Evolutionary conservation across 768 basidiomycete species (phyloP).

Genomic region (Arthromyces matolae): DNA sequence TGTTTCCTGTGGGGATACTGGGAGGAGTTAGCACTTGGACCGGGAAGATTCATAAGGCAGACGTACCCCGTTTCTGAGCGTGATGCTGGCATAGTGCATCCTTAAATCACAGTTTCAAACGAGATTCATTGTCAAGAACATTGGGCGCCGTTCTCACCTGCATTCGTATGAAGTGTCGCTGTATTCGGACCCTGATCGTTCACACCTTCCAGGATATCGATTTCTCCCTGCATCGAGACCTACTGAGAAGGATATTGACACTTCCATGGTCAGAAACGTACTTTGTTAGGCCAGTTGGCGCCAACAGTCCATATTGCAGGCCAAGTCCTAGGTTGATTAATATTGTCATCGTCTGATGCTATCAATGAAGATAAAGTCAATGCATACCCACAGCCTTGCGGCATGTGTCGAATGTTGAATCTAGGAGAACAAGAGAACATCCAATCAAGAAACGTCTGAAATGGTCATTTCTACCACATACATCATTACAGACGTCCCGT

Average conservation of each 20-base stretch:
- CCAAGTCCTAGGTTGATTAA: slow-evolving; percentile 32
- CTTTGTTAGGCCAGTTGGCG: slow-evolving; percentile 43
- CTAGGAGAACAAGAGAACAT: slow-evolving; percentile 14
- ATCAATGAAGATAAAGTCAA: slow-evolving; percentile 4
- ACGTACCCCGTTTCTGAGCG: slow-evolving; percentile 45
- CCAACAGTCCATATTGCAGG: slow-evolving; percentile 56
- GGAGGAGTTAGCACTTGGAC: background rate
- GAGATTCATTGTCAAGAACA: slow-evolving; percentile 1
- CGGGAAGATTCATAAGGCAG: background rate
- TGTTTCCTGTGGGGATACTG: slow-evolving; percentile 35
- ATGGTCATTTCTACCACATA: slow-evolving; percentile 17
- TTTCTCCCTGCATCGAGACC: slow-evolving; percentile 35
- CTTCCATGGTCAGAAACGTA: slow-evolving; percentile 8
- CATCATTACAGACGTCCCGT: slow-evolving; percentile 51
- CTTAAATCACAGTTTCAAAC: slow-evolving; percentile 17
- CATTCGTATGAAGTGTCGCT: slow-evolving; percentile 34
- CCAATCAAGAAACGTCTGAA: background rate
- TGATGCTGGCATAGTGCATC: slow-evolving; percentile 50
- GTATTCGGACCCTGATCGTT: slow-evolving; percentile 37
- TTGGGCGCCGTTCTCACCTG: slow-evolving; percentile 45
- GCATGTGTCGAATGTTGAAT: slow-evolving; percentile 57
- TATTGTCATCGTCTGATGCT: background rate
- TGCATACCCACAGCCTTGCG: slow-evolving; percentile 54
- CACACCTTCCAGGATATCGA: slow-evolving; percentile 43
- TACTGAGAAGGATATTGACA: background rate